Evolutionary conservation across 2,329 filamentous ascomycete species (phyloP).

Genomic region (Lizonia empirigonia): DNA sequence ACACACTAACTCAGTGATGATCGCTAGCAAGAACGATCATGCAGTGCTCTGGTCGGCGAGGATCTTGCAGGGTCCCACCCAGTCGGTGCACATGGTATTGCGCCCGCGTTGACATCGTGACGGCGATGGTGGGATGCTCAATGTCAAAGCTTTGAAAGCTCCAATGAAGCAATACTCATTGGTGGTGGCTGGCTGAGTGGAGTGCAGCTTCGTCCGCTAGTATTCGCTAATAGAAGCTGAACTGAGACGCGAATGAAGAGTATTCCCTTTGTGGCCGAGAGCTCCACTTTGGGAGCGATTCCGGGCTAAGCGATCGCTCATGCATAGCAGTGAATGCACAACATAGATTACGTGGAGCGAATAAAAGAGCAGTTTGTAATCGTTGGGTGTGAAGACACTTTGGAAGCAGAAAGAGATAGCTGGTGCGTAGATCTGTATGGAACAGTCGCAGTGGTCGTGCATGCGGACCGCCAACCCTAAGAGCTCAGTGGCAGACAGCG

Average conservation of each 20-base stretch:
- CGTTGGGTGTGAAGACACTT: neutral
- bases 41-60: slow-evolving; percentile 26
- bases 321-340: neutral
- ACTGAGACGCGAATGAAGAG: slow-evolving; percentile 2
- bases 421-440: neutral
- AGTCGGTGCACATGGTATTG: slow-evolving; percentile 12
- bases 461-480: neutral
- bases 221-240: slow-evolving; percentile 19
- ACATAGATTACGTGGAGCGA: slow-evolving; percentile 6
- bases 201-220: slow-evolving; percentile 12
- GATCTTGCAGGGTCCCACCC: slow-evolving; percentile 2
- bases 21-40: slow-evolving; percentile 19
- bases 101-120: slow-evolving; percentile 10
- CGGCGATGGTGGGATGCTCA: slow-evolving; percentile 10
- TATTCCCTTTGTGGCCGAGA: neutral
- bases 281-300: slow-evolving; percentile 10
- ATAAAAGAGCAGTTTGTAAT: neutral
- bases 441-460: neutral
- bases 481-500: neutral
- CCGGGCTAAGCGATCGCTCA: neutral
- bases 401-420: neutral
- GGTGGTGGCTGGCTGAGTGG: slow-evolving; percentile 22
- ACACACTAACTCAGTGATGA: slow-evolving; percentile 12
- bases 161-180: slow-evolving; percentile 20
- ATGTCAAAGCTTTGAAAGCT: slow-evolving; percentile 12